phyloP scores from a whole-genome alignment of 345 rosid genomes.

The Sapria himalayana region DNA sequence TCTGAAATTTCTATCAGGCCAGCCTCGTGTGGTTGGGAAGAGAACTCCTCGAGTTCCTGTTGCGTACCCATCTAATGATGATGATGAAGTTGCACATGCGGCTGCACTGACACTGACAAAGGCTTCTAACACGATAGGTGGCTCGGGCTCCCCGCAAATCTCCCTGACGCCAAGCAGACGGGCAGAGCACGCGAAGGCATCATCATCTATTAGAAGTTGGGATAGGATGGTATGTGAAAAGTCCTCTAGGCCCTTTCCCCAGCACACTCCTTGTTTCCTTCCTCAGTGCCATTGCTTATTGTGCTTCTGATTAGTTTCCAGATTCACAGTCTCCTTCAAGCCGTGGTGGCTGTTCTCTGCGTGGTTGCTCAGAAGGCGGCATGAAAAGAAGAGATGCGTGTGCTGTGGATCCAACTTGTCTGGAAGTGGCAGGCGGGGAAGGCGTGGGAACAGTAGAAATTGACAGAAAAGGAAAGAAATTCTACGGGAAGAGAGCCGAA shows the following conservation, averaged over 20 bases:
- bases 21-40: conserved; percentile 68
- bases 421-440: conserved; percentile 37
- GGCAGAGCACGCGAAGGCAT: conserved; percentile 19
- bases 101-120: conserved; percentile 55
- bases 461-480: conserved; percentile 32
- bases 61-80: conserved; percentile 25
- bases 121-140: conserved; percentile 39
- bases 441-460: conserved; percentile 45
- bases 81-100: conserved; percentile 48
- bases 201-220: conserved; percentile 40
- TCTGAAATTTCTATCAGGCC: conserved; percentile 26
- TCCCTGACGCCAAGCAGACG: conserved; percentile 23
- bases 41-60: conserved; percentile 96
- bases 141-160: conserved; percentile 47
- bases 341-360: conserved; percentile 15
- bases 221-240: conserved; percentile 37
- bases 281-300: conserved; percentile 4
- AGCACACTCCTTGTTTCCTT: conserved; percentile 2
- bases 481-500: conserved; percentile 31
- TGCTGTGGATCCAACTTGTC: conserved; percentile 23
- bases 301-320: conserved; percentile 14
- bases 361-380: conserved; percentile 24
- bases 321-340: conserved; percentile 23
- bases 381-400: conserved; percentile 17
- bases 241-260: conserved; percentile 1